Evolutionary conservation across 2,329 filamentous ascomycete genomes (phyloP), one percentile per base, ranked within the genome.

Genomic region (Fusarium praegraminearum): DNA sequence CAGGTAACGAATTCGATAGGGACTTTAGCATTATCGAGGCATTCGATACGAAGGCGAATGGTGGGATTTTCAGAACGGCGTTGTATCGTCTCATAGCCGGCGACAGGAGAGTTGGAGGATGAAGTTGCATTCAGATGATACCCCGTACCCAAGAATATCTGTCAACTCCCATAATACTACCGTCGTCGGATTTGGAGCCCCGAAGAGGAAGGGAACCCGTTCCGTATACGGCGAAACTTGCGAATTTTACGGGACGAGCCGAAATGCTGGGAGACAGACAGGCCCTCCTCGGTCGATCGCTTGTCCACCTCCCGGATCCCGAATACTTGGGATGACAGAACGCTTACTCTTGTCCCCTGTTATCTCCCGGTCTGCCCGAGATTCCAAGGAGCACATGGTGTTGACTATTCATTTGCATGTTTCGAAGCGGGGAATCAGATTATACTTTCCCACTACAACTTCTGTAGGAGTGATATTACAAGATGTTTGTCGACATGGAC

Each of bases 171-270:
- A 58, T 40, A 63, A 57, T 41, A 44, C 62, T 56, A 64, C 62
- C 49, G 50, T 56, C 36, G 43, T 35, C 69, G 66, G 57, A 32
- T 52, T 32, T 38, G 26, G 30, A 16, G 56, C 61, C 52, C 43
- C 20, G 22, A 65, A 65, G 16, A 53, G 62, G 62, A 60, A 65
- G 47, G 40, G 32, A 65, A 53, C 51, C 56, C 57, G 60, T 49
- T 64, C 73, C 59, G 20, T 50, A 69, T 62, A 57, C 32, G 65
- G 73, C 20, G 70, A 68, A 75, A 57, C 70, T 75, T 75, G 73
- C 73, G 73, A 75, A 67, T 55, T 51, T 22, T 52, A 65, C 73
- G 73, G 73, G 71, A 75, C 73, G 73, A 75, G 70, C 73, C 73
- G 73, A 75, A 49, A 49, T 60, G 45, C 61, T 71, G 57, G 57